Evolutionary conservation across 768 basidiomycete species (phyloP).

Genomic region (Kwoniella newhampshirensis): DNA sequence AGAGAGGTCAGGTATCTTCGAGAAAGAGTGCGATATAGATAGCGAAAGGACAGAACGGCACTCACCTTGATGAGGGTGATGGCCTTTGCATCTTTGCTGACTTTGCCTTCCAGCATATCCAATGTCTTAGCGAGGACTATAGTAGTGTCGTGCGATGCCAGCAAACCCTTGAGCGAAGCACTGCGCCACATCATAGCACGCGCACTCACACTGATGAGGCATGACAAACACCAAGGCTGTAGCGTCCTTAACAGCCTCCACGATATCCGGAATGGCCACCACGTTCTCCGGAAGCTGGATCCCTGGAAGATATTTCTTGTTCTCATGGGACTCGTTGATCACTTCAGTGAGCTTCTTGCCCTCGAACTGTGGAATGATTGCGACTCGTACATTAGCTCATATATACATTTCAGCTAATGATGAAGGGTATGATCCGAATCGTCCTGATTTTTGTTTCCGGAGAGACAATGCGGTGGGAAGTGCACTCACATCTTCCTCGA

Average conservation of each 20-base stretch:
- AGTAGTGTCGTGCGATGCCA: neutral
- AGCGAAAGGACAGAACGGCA: neutral
- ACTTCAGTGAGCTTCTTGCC: slow-evolving; percentile 55
- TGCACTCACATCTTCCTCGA: slow-evolving; percentile 55
- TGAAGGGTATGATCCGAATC: too few species aligned
- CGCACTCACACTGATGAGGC: slow-evolving; percentile 56
- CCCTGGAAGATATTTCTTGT: slow-evolving; percentile 54
- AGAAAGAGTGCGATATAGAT: too few species aligned
- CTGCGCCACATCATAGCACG: neutral
- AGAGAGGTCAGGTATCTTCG: too few species aligned
- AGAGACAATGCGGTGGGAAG: too few species aligned
- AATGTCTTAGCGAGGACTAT: slow-evolving; percentile 54
- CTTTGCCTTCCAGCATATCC: slow-evolving; percentile 54
- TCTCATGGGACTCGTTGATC: slow-evolving; percentile 57
- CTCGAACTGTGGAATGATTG: slow-evolving; percentile 33
- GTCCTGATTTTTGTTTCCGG: too few species aligned
- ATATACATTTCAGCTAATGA: neutral
- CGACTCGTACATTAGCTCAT: neutral
- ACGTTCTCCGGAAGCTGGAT: slow-evolving; percentile 55
- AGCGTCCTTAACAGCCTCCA: slow-evolving; percentile 55
- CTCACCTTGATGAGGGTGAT: slow-evolving; percentile 57
- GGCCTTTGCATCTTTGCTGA: slow-evolving; percentile 52
- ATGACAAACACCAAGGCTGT: slow-evolving; percentile 57
- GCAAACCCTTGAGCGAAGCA: too few species aligned
- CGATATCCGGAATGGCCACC: slow-evolving; percentile 55